Base-by-base conservation (phyloP, 805 yeast genomes). In the Saturnispora saitoi region DNA sequence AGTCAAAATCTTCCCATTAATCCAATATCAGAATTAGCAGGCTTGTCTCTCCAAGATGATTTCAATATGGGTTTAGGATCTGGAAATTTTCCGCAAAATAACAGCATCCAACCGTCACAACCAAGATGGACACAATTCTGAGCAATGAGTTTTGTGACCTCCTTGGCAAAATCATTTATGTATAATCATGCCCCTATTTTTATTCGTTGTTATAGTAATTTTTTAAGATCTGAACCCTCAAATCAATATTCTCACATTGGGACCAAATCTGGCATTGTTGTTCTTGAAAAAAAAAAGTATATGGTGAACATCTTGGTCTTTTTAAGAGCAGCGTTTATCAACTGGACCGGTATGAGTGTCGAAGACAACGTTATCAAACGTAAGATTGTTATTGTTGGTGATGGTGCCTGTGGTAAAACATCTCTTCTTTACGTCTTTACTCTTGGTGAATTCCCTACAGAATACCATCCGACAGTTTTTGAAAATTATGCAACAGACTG, bases 401-500 rank as follows among this genome's bases (percentile, higher is more conserved):
- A 89, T 66, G 96, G 96, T 47, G 95, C 95, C 1, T 87, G 96
- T 65, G 96, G 96, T 10, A 89, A 89, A 66, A 89, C 96, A 0
- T 88, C 95, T 1, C 69, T 89, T 34, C 70, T 89, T n/a, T 86
- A 87, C 59, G 96, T 89, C 19, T 90, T 90, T 69, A 87, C 97
- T 0, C 65, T 89, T 31, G 97, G 96, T 0, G 95, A 87, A 61
- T 90, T 90, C 59, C 96, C 96, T 0, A 81, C 90, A 39, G 95
- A 85, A 60, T 83, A 88, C 64, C 95, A 86, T 56, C 97, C 97
- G 3, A 89, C 97, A 0, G 96, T 89, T 5, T 89, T 90, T 64
- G 97, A 89, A 58, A 89, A 90, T 64, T 88, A 90, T 63, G 96
- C 89, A 14, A 88, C 96, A 1, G 95, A 88, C 59, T 89, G 96